Percentiles rank a stretch among this genome's conserved stretches.
phyloP scores from a whole-genome alignment of 2,329 filamentous ascomycete species.

The Aspergillus tubingensis region DNA sequence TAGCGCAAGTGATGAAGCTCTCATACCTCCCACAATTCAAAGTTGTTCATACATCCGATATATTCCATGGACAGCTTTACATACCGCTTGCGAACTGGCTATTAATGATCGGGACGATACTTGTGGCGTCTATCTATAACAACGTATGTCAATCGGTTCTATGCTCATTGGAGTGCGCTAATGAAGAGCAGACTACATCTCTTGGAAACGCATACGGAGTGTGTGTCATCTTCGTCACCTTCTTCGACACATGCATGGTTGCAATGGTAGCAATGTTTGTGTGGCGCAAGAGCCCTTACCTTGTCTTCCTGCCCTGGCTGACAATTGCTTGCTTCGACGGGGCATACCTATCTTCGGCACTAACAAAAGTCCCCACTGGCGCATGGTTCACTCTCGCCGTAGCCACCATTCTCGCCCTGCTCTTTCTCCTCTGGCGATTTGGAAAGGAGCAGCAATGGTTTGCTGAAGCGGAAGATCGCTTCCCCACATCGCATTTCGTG shows the following conservation, averaged over 20 bases:
- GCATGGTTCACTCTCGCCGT: slow-evolving; percentile 77
- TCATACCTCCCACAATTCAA: slow-evolving; percentile 76
- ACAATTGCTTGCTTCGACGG: slow-evolving; percentile 53
- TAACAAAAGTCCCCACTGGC: slow-evolving; percentile 73
- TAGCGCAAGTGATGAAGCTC: slow-evolving; percentile 72
- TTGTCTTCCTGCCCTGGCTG: slow-evolving; percentile 61
- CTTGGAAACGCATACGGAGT: slow-evolving; percentile 76
- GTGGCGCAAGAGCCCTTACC: slow-evolving; percentile 69
- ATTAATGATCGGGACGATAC: slow-evolving; percentile 72
- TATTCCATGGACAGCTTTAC: slow-evolving; percentile 74
- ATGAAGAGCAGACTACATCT: slow-evolving; percentile 56
- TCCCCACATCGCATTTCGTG: slow-evolving; percentile 44
- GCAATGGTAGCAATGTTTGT: slow-evolving; percentile 70
- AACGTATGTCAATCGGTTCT: slow-evolving; percentile 44
- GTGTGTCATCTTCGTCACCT: slow-evolving; percentile 78
- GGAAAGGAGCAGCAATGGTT: slow-evolving; percentile 77
- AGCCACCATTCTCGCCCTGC: slow-evolving; percentile 59
- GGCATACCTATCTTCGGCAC: slow-evolving; percentile 67
- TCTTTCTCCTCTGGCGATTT: slow-evolving; percentile 76
- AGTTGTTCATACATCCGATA: slow-evolving; percentile 68
- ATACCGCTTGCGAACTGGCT: slow-evolving; percentile 76
- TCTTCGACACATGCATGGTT: slow-evolving; percentile 75
- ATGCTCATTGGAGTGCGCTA: not conserved
- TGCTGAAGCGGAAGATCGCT: slow-evolving; percentile 65
- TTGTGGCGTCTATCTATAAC: slow-evolving; percentile 73